Conservation (phyloP, 306 rosid species). For the Dalbergia cultrata region DNA sequence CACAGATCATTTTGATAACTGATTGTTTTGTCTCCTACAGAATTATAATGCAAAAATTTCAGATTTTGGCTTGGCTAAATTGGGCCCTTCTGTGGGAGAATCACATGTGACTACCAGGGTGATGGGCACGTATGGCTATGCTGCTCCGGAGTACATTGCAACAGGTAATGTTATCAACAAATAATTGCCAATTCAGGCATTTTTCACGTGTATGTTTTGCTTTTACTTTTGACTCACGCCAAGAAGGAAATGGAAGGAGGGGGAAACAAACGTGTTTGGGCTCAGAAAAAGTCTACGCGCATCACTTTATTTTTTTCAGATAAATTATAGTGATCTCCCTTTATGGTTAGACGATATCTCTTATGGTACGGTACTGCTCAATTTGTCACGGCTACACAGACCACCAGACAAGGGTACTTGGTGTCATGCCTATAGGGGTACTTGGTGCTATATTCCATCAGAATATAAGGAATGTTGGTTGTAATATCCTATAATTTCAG, state of each 20-base stretch:
- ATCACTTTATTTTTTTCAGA: no score
- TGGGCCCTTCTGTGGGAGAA: conserved; percentile 79
- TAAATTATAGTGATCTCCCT: no score
- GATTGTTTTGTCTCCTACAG: conserved; percentile 51
- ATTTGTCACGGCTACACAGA: no score
- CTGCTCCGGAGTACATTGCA: conserved; percentile 89
- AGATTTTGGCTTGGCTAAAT: conserved; percentile 87
- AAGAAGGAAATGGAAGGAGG: conserved; percentile 2
- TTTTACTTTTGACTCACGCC: conserved; percentile 12
- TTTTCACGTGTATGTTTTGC: conserved; percentile 24
- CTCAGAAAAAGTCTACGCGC: not conserved
- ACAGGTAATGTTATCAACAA: conserved; percentile 66
- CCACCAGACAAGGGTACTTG: no score
- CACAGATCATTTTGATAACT: conserved; percentile 1
- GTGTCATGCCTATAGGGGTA: no score
- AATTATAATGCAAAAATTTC: conserved; percentile 79
- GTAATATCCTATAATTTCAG: no score
- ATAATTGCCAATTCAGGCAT: conserved; percentile 17
- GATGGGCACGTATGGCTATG: conserved; percentile 87
- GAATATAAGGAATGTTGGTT: no score
- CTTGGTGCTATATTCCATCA: no score
- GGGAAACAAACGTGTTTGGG: not conserved
- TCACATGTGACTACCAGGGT: conserved; percentile 86
- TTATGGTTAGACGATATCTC: no score
- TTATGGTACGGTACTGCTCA: no score